Base-by-base conservation (phyloP, 768 basidiomycete species). In the Suillus fuscotomentosus region DNA sequence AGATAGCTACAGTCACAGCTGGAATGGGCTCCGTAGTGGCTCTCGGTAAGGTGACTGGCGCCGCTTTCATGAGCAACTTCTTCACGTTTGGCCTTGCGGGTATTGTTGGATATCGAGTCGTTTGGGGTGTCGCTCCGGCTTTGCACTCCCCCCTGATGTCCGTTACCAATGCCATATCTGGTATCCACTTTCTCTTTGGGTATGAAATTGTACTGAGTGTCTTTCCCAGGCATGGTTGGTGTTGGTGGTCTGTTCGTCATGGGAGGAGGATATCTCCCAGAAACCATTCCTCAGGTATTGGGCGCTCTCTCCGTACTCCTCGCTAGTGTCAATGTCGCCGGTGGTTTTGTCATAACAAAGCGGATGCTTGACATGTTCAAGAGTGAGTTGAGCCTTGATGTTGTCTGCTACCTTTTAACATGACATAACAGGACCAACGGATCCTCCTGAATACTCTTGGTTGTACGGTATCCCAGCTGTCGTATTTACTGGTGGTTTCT, bases 321-420 rank as follows among this genome's bases (percentile, higher is more conserved):
- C 39, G 94, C 94, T 27, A 91, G 91, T 64, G 85, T 95, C 65
- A 95, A 95, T 71, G 92, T 95, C 61, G 86, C 90, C 42, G 94
- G 94, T 60, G 94, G 94, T 51, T 95, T 94, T 70, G 88, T 93
- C 45, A 89, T 95, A 70, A 94, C 92, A 27, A 94, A 94, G 75
- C 88, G 93, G 50, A 95, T 95, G 94, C 79, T 95, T 65, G 92
- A 95, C 71, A 93, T 95, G 89, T 95, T 95, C 76, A 92, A 91
- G 78, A 88, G 94, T 90, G 74, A 66, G 83, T 66, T 60, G 10
- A 31, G 7, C 39, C 17, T 60, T 20, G 22, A 3, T 53, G 31
- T 36, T 5, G 60, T 36, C 43, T 61, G 15, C 24, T 60, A 14
- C 22, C 61, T 20, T 20, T 63, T 20, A 42, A 36, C 64, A 68